Evolutionary conservation across 177 flowering plant species (phyloP).

Genomic region (Tripterygium wilfordii): DNA sequence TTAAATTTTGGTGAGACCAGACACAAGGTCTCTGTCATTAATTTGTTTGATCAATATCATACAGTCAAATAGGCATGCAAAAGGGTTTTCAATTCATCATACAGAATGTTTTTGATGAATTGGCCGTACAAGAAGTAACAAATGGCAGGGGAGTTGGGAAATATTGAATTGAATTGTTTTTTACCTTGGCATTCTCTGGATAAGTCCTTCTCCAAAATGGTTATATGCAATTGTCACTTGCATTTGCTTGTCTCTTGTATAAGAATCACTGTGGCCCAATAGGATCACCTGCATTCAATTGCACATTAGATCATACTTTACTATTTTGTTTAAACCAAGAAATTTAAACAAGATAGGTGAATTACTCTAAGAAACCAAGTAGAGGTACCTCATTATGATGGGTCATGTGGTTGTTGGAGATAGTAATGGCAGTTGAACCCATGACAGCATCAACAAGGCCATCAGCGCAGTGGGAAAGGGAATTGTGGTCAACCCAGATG

Average conservation of each 20-base stretch:
- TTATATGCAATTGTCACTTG: slow-evolving; percentile 60
- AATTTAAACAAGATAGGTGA: neutral
- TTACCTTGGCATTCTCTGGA: slow-evolving; percentile 61
- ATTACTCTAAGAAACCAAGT: neutral
- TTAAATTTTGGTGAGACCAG: too few species aligned
- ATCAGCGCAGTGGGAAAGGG: slow-evolving; percentile 53
- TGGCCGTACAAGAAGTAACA: neutral
- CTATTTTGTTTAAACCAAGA: neutral
- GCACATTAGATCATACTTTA: slow-evolving; percentile 8
- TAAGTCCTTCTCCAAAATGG: slow-evolving; percentile 50
- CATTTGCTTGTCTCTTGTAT: slow-evolving; percentile 43
- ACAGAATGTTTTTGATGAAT: too few species aligned
- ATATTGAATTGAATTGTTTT: neutral
- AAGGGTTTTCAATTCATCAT: too few species aligned
- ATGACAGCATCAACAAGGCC: slow-evolving; percentile 52
- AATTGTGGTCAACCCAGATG: slow-evolving; percentile 61
- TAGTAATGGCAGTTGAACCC: slow-evolving; percentile 50
- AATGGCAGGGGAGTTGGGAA: neutral
- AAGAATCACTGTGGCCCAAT: slow-evolving; percentile 53
- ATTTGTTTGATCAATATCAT: too few species aligned
- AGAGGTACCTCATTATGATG: slow-evolving; percentile 49
- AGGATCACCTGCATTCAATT: slow-evolving; percentile 39
- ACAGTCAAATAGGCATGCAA: too few species aligned
- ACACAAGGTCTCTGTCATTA: too few species aligned
- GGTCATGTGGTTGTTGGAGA: slow-evolving; percentile 51